Evolutionary conservation across 768 basidiomycete species (phyloP).

Genomic region (Polyporus arcularius): DNA sequence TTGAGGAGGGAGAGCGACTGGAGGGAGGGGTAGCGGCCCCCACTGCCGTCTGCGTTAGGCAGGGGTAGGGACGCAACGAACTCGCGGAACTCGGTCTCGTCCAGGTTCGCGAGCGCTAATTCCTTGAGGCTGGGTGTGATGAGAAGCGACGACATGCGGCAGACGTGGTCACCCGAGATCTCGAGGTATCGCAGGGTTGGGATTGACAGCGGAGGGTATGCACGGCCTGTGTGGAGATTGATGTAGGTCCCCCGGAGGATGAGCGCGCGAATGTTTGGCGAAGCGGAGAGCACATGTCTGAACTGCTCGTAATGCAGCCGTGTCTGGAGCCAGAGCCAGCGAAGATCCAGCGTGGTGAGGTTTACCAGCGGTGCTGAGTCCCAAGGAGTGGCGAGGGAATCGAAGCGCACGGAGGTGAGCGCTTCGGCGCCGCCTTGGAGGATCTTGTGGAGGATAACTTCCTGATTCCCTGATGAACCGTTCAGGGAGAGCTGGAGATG

Average conservation of each 20-base stretch:
- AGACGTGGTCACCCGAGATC: conserved; percentile 28
- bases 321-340: conserved; percentile 28
- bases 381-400: conserved; percentile 26
- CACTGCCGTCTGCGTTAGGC: neutral
- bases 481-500: conserved; percentile 23
- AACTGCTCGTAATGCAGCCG: conserved; percentile 24
- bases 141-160: conserved; percentile 25
- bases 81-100: conserved; percentile 30
- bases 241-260: conserved; percentile 27
- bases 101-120: conserved; percentile 28
- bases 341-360: conserved; percentile 24
- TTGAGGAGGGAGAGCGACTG: conserved; percentile 24
- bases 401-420: conserved; percentile 23
- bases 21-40: conserved; percentile 22
- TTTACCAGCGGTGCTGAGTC: conserved; percentile 12
- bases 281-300: conserved; percentile 21
- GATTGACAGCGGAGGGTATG: conserved; percentile 17
- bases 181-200: conserved; percentile 27
- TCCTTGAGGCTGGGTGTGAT: conserved; percentile 20
- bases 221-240: conserved; percentile 17
- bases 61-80: conserved; percentile 21
- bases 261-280: conserved; percentile 21
- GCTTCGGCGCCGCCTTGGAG: conserved; percentile 23
- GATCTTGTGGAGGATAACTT: conserved; percentile 20
- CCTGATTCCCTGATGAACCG: conserved; percentile 22